Evolutionary conservation across 2,329 filamentous ascomycete species (phyloP), one percentile per base, ranked within the genome.

Genomic region (Aureobasidium subglaciale): DNA sequence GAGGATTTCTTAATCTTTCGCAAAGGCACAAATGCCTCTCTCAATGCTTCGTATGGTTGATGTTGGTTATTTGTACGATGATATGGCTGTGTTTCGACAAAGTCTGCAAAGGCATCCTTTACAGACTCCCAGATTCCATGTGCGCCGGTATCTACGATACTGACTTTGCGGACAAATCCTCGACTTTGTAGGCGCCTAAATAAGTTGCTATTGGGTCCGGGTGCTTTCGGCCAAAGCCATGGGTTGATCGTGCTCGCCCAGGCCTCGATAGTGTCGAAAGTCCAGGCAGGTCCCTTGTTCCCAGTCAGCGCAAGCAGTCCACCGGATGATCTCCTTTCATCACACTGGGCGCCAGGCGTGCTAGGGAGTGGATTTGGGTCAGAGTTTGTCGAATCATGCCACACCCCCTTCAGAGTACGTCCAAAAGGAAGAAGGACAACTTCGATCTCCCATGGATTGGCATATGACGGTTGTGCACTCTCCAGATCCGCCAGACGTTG

Each of bases 1-100:
- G 85, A 84, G 56, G 89, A 85, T 64, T 86, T 89, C 65, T 87
- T 82, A 2, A 89, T 73, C 67, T 91, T 91, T 49, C 87, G 81
- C 16, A 92, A 73, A 5, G 88, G 88, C n/a, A 91, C 78, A 79
- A 87, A 89, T 0, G 80, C 70, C 40, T 86, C 83, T 54, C 80
- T 78, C 16, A 91, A 74, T 5, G 84, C 87, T 18, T 84, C 72
- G 52, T 78, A 83, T 37, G 73, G 73, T 4, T 49, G 46, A 9
- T 54, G 27, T 20, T 55, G 41, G 70, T 63, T 10, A 72, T 64
- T 41, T 60, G 9, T 34, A 16, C 37, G 22, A 20, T 40, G 25
- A n/a, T 22, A 22, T 24, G 50, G 50, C 20, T 58, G 57, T 18
- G 41, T 22, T 8, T 30, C 40, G 42, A 59, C 64, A 60, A 73